Percentiles rank a stretch among this genome's conserved stretches.
phyloP scores from a whole-genome alignment of 306 rosid genomes.

The Hippophae tibetana region DNA sequence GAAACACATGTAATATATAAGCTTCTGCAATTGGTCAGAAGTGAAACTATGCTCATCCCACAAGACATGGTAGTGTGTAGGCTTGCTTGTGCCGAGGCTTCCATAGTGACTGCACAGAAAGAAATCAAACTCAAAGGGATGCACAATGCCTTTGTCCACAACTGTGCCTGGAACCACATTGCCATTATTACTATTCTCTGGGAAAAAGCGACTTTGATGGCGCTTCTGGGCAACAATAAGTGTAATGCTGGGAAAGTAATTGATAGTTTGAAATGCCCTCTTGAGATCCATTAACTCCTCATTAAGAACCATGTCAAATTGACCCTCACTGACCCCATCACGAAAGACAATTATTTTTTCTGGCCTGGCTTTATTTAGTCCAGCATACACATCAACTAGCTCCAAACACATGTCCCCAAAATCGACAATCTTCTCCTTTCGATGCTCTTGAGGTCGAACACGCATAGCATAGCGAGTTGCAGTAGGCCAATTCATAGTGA shows the following conservation, averaged over 20 bases:
- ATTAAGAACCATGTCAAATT: slow-evolving; percentile 80
- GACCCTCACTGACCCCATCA: slow-evolving; percentile 72
- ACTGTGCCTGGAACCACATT: slow-evolving; percentile 66
- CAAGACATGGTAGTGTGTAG: slow-evolving; percentile 71
- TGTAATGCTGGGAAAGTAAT: slow-evolving; percentile 49
- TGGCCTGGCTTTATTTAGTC: slow-evolving; percentile 38
- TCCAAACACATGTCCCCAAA: slow-evolving; percentile 59
- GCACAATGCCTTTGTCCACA: slow-evolving; percentile 52
- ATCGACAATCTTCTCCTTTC: slow-evolving; percentile 39
- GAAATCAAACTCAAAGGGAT: slow-evolving; percentile 70
- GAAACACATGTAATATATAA: slow-evolving; percentile 61
- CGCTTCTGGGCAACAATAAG: slow-evolving; percentile 70
- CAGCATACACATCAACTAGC: slow-evolving; percentile 44
- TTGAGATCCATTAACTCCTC: slow-evolving; percentile 56
- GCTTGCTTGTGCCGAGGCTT: slow-evolving; percentile 71
- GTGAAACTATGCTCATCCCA: slow-evolving; percentile 69
- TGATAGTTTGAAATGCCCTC: slow-evolving; percentile 20
- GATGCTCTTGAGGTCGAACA: slow-evolving; percentile 42
- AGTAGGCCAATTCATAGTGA: slow-evolving; percentile 77
- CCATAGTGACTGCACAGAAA: slow-evolving; percentile 71
- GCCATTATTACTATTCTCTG: slow-evolving; percentile 30
- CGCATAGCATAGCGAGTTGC: slow-evolving; percentile 72
- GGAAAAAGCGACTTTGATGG: slow-evolving; percentile 65
- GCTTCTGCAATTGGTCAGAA: slow-evolving; percentile 61
- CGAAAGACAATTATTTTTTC: slow-evolving; percentile 53